Conservation (phyloP, 176 grass and related monocot genomes). For the Oryza glumipatula region DNA sequence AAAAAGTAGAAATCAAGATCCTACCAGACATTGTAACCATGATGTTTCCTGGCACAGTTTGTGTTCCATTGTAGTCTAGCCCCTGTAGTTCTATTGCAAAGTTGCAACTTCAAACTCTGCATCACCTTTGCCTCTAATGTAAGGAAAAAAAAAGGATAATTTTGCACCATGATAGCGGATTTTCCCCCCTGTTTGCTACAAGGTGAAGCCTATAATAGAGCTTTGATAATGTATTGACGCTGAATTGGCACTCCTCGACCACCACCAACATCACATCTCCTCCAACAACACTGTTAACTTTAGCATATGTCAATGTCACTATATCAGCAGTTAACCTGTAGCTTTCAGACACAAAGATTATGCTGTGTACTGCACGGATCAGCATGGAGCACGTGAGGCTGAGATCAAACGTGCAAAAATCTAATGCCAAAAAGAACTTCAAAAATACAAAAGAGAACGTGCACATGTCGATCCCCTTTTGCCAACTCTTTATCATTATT, state of each 20-base stretch:
- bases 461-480: not conserved
- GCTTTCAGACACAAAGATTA: not conserved
- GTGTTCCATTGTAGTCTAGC: not conserved
- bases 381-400: not conserved
- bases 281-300: not conserved
- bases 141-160: not conserved
- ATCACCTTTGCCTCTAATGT: not conserved
- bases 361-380: not conserved
- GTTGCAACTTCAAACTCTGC: not conserved
- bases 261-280: not conserved
- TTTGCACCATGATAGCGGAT: not conserved
- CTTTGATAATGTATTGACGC: not conserved
- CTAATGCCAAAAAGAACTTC: not conserved
- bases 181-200: not conserved
- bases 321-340: not conserved
- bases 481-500: slow-evolving; percentile 40
- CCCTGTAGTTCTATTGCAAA: not conserved
- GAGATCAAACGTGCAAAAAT: not conserved
- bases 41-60: not conserved
- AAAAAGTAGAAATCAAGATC: not conserved
- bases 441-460: not conserved
- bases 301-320: not conserved
- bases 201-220: not conserved
- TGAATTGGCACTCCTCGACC: not conserved
- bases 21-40: not conserved